Evolutionary conservation across 2,329 filamentous ascomycete genomes (phyloP), one percentile per base, ranked within the genome.

Genomic region (Akanthomyces dipterigenus): DNA sequence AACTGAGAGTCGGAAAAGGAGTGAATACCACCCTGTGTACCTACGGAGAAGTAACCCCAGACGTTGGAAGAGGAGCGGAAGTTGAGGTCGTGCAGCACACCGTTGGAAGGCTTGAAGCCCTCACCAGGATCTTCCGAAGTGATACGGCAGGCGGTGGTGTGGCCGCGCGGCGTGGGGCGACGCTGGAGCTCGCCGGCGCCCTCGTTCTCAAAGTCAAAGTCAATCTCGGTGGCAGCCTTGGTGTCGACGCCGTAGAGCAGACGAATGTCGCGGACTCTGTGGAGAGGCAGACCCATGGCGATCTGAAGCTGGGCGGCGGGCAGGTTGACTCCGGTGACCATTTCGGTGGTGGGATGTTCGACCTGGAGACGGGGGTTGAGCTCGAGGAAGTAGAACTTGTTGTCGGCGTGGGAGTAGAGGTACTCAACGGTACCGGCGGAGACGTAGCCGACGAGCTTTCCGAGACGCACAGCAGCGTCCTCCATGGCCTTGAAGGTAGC

Each of bases 21-120:
- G 85, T 99, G 95, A 67, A 99, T 99, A 77, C 93, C 93, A 79
- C 93, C 93, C 61, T 92, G 88, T 11, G 93, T 95, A 80, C 93
- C 91, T 75, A 99, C 95, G 58, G 95, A 99, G 86, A 99, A 99
- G 79, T 99, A 99, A 83, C 95, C 95, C 95, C 95, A 99, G 61
- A 98, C 95, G 69, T 99, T 99, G 65, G 95, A 98, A 75, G 92
- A 96, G 80, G 90, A 96, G 73, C 95, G 87, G 86, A 99, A 99
- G 83, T 99, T 99, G 72, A 99, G 82, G 73, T 99, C 95, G 80
- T 98, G 95, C 86, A 99, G 96, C 58, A 93, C 96, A 86, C 95
- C 95, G 71, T 93, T 96, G 50, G 95, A 99, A 62, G 95, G 95
- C 85, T 99, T 99, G 87, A 99, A 99, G 58, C 95, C 95, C 82